Evolutionary conservation across 1,284 basidiomycete genomes (phyloP).

Genomic region (Malassezia pachydermatis): DNA sequence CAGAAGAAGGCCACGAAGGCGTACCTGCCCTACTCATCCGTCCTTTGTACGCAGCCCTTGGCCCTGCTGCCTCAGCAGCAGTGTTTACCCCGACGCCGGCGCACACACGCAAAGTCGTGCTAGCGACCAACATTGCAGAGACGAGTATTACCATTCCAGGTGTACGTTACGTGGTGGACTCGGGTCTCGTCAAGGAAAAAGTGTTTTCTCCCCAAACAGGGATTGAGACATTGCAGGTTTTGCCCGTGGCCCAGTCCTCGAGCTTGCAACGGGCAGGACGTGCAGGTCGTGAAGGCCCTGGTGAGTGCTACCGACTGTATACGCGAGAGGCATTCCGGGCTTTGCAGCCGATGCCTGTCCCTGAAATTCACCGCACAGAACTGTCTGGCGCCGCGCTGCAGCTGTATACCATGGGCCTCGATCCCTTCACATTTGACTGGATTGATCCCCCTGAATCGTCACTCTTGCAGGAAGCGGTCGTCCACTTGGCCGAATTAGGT

Average conservation of each 20-base stretch:
- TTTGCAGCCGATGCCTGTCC: slow-evolving; percentile 21
- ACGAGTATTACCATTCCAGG: slow-evolving; percentile 96
- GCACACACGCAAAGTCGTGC: slow-evolving; percentile 72
- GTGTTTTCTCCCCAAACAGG: slow-evolving; percentile 53
- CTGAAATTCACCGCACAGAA: slow-evolving; percentile 41
- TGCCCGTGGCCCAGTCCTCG: slow-evolving; percentile 34
- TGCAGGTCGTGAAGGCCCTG: slow-evolving; percentile 37
- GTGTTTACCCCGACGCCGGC: slow-evolving; percentile 53
- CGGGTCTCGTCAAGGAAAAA: slow-evolving; percentile 79
- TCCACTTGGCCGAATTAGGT: slow-evolving; percentile 37
- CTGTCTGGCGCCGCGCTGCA: slow-evolving; percentile 32
- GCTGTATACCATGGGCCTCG: slow-evolving; percentile 35
- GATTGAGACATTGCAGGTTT: slow-evolving; percentile 35
- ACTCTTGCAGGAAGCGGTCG: slow-evolving; percentile 28
- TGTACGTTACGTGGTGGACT: slow-evolving; percentile 84
- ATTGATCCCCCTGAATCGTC: slow-evolving; percentile 30
- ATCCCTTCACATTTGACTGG: slow-evolving; percentile 43
- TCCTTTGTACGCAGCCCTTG: slow-evolving; percentile 44
- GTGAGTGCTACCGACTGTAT: slow-evolving; percentile 43
- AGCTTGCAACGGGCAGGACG: slow-evolving; percentile 40
- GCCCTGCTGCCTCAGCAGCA: slow-evolving; percentile 28
- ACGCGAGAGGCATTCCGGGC: slow-evolving; percentile 25
- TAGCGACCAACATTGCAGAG: slow-evolving; percentile 61
- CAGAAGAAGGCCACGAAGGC: slow-evolving; percentile 17
- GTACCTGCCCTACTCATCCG: slow-evolving; percentile 31